phyloP scores from a whole-genome alignment of 2,329 filamentous ascomycete species.

The Fusarium sp. region DNA sequence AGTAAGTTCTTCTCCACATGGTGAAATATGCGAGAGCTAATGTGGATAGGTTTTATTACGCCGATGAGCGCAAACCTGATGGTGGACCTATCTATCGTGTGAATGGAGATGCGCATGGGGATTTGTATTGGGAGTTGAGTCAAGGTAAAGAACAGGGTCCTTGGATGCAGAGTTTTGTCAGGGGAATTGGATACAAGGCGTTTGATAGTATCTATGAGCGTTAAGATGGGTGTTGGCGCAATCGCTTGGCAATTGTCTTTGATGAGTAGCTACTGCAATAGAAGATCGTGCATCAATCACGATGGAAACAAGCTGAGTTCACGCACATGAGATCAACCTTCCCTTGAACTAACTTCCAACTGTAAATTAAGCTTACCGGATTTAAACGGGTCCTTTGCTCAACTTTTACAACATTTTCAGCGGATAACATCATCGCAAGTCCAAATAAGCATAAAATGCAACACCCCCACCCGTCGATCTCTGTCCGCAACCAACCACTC shows the following conservation, averaged over 20 bases:
- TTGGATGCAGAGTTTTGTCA: constrained; percentile 60
- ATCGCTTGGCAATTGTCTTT: fast-evolving
- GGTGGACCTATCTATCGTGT: constrained; percentile 50
- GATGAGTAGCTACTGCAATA: too few species aligned
- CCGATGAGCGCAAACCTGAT: constrained; percentile 58
- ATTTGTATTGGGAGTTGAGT: constrained; percentile 55
- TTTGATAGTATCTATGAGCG: neutral
- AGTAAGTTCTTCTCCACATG: constrained; percentile 39
- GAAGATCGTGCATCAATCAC: fast-evolving
- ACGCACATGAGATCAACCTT: neutral
- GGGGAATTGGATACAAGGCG: constrained; percentile 53
- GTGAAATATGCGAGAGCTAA: neutral
- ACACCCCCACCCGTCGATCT: neutral
- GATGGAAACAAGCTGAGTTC: too few species aligned
- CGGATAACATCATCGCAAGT: neutral
- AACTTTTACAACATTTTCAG: neutral
- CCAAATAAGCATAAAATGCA: neutral
- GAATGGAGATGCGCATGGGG: constrained; percentile 55
- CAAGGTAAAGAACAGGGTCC: constrained; percentile 54
- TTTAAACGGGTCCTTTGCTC: neutral
- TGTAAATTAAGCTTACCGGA: neutral
- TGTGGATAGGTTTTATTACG: constrained; percentile 61
- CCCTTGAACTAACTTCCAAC: neutral
- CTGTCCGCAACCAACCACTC: neutral
- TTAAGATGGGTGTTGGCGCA: fast-evolving